Percentiles rank a stretch among this genome's conserved stretches.
Conservation (phyloP, 139 green algal species). For the Closterium sp. region DNA sequence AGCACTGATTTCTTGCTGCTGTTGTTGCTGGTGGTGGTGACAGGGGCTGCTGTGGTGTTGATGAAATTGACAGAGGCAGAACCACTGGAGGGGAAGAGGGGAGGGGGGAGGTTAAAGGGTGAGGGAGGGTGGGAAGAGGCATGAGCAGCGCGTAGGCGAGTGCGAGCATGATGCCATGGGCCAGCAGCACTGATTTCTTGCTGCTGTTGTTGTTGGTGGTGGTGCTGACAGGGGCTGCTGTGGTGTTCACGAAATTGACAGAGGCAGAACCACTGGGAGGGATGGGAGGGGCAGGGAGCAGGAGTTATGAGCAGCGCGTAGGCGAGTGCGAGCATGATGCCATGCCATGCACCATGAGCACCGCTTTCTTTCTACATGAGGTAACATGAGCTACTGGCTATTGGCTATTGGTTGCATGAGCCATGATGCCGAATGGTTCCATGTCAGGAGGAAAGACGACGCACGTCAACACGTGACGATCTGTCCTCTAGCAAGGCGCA, state of each 20-base stretch:
- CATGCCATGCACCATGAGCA: too few relatives aligned
- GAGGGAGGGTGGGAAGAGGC: background rate
- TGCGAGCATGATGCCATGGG: background rate
- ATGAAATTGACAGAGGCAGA: background rate
- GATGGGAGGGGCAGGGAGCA: too few relatives aligned
- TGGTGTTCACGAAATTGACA: background rate
- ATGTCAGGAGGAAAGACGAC: too few relatives aligned
- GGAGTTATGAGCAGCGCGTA: background rate
- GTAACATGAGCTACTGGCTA: too few relatives aligned
- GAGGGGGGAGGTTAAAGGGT: too few relatives aligned
- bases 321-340: background rate
- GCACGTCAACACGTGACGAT: too few relatives aligned
- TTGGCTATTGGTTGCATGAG: too few relatives aligned
- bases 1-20: background rate
- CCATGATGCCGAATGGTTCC: too few relatives aligned
- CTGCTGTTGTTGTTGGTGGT: background rate
- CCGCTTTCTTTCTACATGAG: too few relatives aligned
- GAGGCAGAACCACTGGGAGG: background rate
- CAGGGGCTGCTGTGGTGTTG: background rate
- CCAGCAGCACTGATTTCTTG: background rate
- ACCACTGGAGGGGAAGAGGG: too few relatives aligned
- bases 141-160: background rate
- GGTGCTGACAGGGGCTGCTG: background rate
- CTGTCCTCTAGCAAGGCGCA: too few relatives aligned
- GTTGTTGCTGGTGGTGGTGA: background rate